phyloP scores from a whole-genome alignment of 495 filamentous ascomycete genomes.

The Chaetomium fimeti region DNA sequence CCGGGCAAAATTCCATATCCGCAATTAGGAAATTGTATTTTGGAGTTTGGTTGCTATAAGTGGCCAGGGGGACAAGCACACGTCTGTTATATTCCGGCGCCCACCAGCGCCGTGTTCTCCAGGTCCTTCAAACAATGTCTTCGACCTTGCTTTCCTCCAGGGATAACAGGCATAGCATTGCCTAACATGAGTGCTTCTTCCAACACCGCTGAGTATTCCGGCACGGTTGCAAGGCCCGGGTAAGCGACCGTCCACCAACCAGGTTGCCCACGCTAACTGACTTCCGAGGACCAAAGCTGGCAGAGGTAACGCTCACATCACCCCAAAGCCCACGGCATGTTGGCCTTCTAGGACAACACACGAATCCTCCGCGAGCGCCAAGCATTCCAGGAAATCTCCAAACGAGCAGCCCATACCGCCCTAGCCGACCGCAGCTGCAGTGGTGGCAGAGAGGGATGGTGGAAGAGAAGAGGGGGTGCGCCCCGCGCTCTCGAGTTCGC shows the following conservation, averaged over 20 bases:
- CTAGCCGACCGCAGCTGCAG: constrained; percentile 10
- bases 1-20: constrained; percentile 10
- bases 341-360: not conserved
- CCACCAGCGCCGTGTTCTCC: not conserved
- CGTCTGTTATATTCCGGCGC: not conserved
- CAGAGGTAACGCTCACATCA: not conserved
- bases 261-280: not conserved
- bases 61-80: not conserved
- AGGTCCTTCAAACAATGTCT: not conserved
- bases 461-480: not conserved
- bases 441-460: not conserved
- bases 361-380: not conserved
- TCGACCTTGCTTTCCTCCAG: not conserved
- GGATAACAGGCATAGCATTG: not conserved
- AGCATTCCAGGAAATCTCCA: not conserved
- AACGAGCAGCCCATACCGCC: constrained; percentile 1
- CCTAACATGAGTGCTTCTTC: not conserved
- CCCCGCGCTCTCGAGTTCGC: not conserved
- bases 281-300: not conserved
- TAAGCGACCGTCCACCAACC: not conserved
- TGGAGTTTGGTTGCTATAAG: constrained; percentile 2
- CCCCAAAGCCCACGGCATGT: too few relatives aligned
- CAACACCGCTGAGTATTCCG: not conserved
- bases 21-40: constrained; percentile 16
- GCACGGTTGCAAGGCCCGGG: not conserved